phyloP scores from a whole-genome alignment of 495 filamentous ascomycete species.

The Aspergillus steynii region DNA sequence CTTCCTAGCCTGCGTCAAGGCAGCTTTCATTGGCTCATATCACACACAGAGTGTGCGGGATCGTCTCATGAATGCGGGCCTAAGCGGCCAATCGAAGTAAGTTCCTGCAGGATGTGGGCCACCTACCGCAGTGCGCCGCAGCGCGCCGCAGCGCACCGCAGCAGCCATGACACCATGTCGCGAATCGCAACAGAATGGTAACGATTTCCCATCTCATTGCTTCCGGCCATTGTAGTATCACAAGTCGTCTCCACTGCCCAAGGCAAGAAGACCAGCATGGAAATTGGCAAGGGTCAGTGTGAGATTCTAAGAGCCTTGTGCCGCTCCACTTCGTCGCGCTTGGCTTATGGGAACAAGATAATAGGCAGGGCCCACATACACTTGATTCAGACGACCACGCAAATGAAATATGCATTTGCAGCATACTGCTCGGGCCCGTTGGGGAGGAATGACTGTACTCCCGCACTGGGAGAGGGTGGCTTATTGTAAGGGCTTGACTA shows the following conservation, averaged over 20 bases:
- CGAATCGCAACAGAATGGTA: background rate
- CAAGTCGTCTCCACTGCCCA: slow-evolving; percentile 6
- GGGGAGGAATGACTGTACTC: slow-evolving; percentile 4
- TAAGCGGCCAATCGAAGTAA: slow-evolving; percentile 8
- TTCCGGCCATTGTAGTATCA: slow-evolving; percentile 5
- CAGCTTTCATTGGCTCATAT: slow-evolving; percentile 5
- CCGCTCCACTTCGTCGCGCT: slow-evolving; percentile 6
- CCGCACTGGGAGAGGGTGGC: slow-evolving; percentile 1
- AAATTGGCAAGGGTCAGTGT: slow-evolving; percentile 3
- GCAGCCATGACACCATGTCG: slow-evolving; percentile 6
- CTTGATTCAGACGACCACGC: slow-evolving; percentile 2
- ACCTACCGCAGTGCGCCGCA: slow-evolving; percentile 9
- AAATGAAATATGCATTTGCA: slow-evolving; percentile 3
- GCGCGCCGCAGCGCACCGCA: slow-evolving; percentile 11
- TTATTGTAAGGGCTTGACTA: slow-evolving; percentile 1
- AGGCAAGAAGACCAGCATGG: slow-evolving; percentile 3
- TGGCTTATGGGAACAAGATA: slow-evolving; percentile 5
- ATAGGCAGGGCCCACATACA: slow-evolving; percentile 1
- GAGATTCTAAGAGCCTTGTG: slow-evolving; percentile 1
- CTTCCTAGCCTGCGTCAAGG: slow-evolving; percentile 7
- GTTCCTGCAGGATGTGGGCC: slow-evolving; percentile 5
- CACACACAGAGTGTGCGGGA: slow-evolving; percentile 3
- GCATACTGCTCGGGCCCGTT: background rate
- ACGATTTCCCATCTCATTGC: slow-evolving; percentile 10
- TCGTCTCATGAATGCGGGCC: slow-evolving; percentile 2